Percentiles rank a stretch among this genome's conserved stretches.
Evolutionary conservation across 257 asterid genomes (phyloP).

Genomic region (Nyctanthes arbortristis): DNA sequence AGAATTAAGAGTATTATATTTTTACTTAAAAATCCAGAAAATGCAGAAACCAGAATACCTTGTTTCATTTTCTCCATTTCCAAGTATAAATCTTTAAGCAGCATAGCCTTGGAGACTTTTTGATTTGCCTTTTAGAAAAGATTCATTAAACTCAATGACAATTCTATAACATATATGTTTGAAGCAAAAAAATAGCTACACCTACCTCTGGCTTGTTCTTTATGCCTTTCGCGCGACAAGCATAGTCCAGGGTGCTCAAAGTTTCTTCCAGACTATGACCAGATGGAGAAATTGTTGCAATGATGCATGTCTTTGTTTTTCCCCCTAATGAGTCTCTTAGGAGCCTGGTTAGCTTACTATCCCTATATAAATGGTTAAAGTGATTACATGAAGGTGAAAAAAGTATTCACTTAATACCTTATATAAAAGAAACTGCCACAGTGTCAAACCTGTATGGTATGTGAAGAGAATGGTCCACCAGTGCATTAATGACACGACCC

Average conservation of each 20-base stretch:
- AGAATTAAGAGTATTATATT: slow-evolving; percentile 1
- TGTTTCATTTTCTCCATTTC: slow-evolving; percentile 88
- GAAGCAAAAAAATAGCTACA: slow-evolving; percentile 12
- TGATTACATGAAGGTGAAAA: slow-evolving; percentile 21
- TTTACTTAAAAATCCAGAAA: slow-evolving; percentile 6
- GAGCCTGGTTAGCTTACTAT: slow-evolving; percentile 88
- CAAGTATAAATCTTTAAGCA: slow-evolving; percentile 73
- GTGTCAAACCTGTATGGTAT: slow-evolving; percentile 74
- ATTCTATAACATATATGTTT: neutral
- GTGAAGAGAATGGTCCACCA: slow-evolving; percentile 84
- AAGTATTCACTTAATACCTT: slow-evolving; percentile 7
- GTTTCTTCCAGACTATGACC: slow-evolving; percentile 77
- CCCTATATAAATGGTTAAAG: slow-evolving; percentile 43
- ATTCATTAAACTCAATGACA: slow-evolving; percentile 29
- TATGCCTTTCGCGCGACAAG: slow-evolving; percentile 83
- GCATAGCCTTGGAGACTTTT: slow-evolving; percentile 65
- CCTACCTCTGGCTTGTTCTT: slow-evolving; percentile 83
- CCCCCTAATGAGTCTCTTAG: slow-evolving; percentile 86
- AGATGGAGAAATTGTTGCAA: slow-evolving; percentile 82
- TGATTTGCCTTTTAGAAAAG: slow-evolving; percentile 69
- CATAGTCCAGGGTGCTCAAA: slow-evolving; percentile 81
- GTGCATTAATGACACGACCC: slow-evolving; percentile 81
- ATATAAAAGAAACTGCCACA: slow-evolving; percentile 2
- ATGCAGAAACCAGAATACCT: slow-evolving; percentile 40
- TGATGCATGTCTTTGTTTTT: slow-evolving; percentile 83